Base-by-base conservation (phyloP, 176 grass and related monocot genomes). In the Calamus simplicifolius region DNA sequence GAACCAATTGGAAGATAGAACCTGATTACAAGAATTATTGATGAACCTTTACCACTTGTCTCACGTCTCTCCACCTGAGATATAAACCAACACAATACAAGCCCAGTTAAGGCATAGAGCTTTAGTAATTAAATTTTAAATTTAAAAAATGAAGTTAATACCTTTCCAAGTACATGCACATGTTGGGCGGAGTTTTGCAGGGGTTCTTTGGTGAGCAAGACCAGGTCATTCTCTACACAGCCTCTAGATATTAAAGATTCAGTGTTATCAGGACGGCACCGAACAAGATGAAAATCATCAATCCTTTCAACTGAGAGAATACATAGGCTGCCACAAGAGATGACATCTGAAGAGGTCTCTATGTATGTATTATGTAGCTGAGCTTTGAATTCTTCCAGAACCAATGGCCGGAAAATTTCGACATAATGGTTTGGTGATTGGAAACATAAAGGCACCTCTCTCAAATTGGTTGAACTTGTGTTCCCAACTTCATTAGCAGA, bases 321-420 rank as follows among this genome's bases (percentile, higher is more conserved):
- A 57, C 74, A 84, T 75, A 96, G 71, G 51, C 62, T 75, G 29
- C 72, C 87, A 6, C 82, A 95, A 16, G 62, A 63, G 83, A 96
- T 96, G 65, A 88, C 86, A 71, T 87, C 80, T 28, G 48, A 48
- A 25, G 92, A 80, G 51, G 68, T 88, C 69, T 96, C 92, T 49
- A 85, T 55, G 63, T 69, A 80, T 56, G 87, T 53, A 82, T 72
- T 83, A 64, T 84, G 83, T 73, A 96, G 77, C 80, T 96, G 92
- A 28, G 86, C 92, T 81, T 90, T 90, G 50, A 96, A 87, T 69
- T 96, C 92, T 69, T 96, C 92, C 64, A 96, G 73, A 78, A 90
- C 92, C 50, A 96, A 70, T 73, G 92, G 92, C 68, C 75, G 81
- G 56, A 96, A 96, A 85, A 96, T 96, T n/a, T 88, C 80, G 57